A percentile compares a stretch with the other conserved stretches of the same genome.
Conservation (phyloP, 2,329 filamentous ascomycete genomes). For the Penicillium thymicola region DNA sequence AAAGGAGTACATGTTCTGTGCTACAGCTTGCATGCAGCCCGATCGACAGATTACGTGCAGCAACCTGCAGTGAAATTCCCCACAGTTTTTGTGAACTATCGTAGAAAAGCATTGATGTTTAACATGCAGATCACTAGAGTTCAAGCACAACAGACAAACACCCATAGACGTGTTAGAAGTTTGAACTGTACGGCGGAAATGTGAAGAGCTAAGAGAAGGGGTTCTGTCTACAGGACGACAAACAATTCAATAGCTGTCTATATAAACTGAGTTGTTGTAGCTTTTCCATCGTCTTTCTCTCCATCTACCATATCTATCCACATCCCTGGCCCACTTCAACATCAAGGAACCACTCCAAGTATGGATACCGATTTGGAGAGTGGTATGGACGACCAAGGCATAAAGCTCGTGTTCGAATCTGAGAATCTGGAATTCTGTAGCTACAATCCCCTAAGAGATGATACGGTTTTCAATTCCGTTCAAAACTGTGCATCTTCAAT, state of each 20-base stretch:
- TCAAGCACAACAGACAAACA: not conserved
- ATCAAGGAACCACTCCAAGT: not conserved
- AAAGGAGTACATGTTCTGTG: not conserved
- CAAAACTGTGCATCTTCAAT: not conserved
- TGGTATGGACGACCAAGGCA: no score
- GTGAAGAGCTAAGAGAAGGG: no score
- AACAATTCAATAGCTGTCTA: not conserved
- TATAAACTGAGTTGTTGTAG: not conserved
- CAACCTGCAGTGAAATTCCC: not conserved
- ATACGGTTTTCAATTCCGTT: not conserved
- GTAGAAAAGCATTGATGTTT: not conserved
- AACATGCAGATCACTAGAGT: not conserved
- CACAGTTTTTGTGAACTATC: not conserved
- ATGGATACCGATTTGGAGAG: no score
- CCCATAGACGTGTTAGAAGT: not conserved
- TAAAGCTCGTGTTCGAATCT: fast-evolving
- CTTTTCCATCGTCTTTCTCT: not conserved
- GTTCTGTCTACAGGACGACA: not conserved
- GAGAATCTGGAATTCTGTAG: not conserved
- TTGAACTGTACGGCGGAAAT: not conserved
- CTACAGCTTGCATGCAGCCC: not conserved
- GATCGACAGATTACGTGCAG: not conserved
- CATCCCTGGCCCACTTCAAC: not conserved
- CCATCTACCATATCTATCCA: not conserved
- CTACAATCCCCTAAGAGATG: not conserved